phyloP scores from a whole-genome alignment of 2,329 filamentous ascomycete genomes.

The Fulvia fulva region DNA sequence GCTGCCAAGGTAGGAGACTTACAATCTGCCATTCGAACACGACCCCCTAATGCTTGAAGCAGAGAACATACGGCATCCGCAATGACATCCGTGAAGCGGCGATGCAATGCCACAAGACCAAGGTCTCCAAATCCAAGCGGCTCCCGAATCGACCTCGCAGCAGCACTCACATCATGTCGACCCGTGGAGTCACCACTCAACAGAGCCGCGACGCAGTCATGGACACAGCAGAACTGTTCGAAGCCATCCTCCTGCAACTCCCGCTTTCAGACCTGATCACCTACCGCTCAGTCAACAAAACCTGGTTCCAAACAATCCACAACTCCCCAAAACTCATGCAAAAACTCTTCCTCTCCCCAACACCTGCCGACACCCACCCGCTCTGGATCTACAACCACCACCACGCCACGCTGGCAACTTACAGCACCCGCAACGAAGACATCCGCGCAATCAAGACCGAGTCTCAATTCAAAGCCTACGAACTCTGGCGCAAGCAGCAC shows the following conservation, averaged over 20 bases:
- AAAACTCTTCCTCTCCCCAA: constrained; percentile 7
- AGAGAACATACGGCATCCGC: background rate
- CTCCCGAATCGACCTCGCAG: background rate
- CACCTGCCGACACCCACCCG: background rate
- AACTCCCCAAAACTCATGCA: background rate
- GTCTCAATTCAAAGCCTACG: background rate
- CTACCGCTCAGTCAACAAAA: constrained; percentile 21
- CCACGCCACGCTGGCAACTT: background rate
- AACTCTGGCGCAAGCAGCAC: background rate
- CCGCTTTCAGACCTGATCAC: constrained; percentile 9
- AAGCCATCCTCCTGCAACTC: constrained; percentile 15
- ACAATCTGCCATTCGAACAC: background rate
- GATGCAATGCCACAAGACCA: background rate
- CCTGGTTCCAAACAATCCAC: constrained; percentile 10
- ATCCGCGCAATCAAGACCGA: background rate
- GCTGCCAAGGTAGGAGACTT: background rate
- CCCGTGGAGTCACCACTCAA: constrained; percentile 7
- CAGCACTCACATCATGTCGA: constrained; percentile 12
- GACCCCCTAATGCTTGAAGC: background rate
- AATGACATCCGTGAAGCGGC: background rate
- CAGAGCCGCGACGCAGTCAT: constrained; percentile 11
- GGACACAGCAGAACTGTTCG: constrained; percentile 20
- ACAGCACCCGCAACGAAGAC: background rate
- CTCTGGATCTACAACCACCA: background rate
- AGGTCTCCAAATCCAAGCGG: background rate